phyloP scores from a whole-genome alignment of 768 basidiomycete genomes.

The Tephrocybe rancida region DNA sequence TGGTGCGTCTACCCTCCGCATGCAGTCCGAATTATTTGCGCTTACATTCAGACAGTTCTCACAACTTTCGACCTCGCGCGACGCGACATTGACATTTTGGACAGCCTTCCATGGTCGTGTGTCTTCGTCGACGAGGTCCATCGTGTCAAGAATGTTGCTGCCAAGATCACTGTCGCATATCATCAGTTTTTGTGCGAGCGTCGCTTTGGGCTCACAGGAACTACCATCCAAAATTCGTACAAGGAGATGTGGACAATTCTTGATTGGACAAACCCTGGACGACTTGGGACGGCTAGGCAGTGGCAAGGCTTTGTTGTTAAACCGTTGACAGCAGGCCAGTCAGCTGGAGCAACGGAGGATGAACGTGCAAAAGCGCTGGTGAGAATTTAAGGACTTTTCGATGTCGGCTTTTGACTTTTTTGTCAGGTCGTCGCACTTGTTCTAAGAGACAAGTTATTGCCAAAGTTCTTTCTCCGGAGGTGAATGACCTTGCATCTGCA shows the following conservation, averaged over 20 bases:
- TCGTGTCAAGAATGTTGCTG: slow-evolving; percentile 77
- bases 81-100: slow-evolving; percentile 67
- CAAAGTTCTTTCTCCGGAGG: slow-evolving; percentile 84
- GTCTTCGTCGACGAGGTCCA: slow-evolving; percentile 91
- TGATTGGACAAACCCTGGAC: slow-evolving; percentile 88
- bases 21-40: not conserved
- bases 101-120: slow-evolving; percentile 70
- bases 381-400: slow-evolving; percentile 16
- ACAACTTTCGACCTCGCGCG: slow-evolving; percentile 79
- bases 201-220: slow-evolving; percentile 89
- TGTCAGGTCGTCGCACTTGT: slow-evolving; percentile 59
- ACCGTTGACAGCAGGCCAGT: slow-evolving; percentile 72
- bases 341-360: slow-evolving; percentile 61
- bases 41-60: slow-evolving; percentile 56
- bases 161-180: slow-evolving; percentile 68
- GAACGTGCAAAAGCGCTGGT: slow-evolving; percentile 59
- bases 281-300: slow-evolving; percentile 69
- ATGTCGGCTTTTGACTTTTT: not conserved
- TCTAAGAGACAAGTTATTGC: slow-evolving; percentile 70
- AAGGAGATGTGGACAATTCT: slow-evolving; percentile 91
- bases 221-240: slow-evolving; percentile 83
- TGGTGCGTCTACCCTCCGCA: slow-evolving; percentile 47
- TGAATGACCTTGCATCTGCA: slow-evolving; percentile 17
- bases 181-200: slow-evolving; percentile 65
- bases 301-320: slow-evolving; percentile 77